phyloP scores from a whole-genome alignment of 805 yeast genomes.

The Debaryomyces prosopidis region DNA sequence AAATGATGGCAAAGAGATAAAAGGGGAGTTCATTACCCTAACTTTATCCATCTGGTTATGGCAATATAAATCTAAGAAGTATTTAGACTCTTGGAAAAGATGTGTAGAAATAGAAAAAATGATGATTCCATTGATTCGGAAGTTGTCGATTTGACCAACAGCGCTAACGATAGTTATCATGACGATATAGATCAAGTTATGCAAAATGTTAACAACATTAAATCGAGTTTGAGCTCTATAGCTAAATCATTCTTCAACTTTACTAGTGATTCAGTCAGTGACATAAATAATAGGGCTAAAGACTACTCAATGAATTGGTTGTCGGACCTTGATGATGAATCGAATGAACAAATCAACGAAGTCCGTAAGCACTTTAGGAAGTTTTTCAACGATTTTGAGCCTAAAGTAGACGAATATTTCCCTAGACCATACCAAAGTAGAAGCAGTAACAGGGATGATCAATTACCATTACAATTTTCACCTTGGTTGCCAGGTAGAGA shows the following conservation, averaged over 20 bases:
- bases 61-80: no score
- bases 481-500: constrained; percentile 1
- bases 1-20: not conserved
- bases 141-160: constrained; percentile 6
- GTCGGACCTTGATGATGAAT: constrained; percentile 10
- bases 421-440: constrained; percentile 24
- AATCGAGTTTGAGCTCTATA: constrained; percentile 22
- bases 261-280: constrained; percentile 21
- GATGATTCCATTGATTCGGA: constrained; percentile 3
- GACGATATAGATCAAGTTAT: constrained; percentile 24
- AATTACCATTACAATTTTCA: constrained; percentile 5
- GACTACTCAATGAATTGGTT: constrained; percentile 19
- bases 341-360: constrained; percentile 3
- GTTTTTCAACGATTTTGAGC: not conserved
- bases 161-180: constrained; percentile 6
- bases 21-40: not conserved
- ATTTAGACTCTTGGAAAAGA: not conserved
- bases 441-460: constrained; percentile 3
- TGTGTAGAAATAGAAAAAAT: constrained; percentile 4
- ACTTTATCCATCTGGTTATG: no score
- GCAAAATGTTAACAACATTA: constrained; percentile 23
- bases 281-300: constrained; percentile 21
- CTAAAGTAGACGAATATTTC: constrained; percentile 13
- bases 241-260: constrained; percentile 25
- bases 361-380: not conserved